Percentiles rank a stretch among this genome's conserved stretches.
Evolutionary conservation across 129 eudicot genomes (phyloP).

Genomic region (Dittrichia graveolens): DNA sequence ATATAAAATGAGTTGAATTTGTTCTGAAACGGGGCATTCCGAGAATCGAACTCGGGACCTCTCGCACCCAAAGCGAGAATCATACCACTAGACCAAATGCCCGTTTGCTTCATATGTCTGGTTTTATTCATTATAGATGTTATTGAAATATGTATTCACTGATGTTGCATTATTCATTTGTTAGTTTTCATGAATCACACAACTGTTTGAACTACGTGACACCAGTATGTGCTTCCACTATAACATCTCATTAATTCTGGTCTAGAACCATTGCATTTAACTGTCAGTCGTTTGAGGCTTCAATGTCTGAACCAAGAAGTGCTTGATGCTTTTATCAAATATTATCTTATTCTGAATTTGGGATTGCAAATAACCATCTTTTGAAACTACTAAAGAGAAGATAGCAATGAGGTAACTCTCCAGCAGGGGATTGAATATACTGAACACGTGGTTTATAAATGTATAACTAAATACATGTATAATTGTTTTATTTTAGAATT

Average conservation of each 20-base stretch:
- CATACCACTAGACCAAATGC: conserved; percentile 99
- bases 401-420: conserved; percentile 2
- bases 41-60: conserved; percentile 99
- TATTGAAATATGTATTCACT: background rate
- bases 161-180: background rate
- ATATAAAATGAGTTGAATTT: background rate
- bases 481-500: no score
- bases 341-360: background rate
- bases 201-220: background rate
- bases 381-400: background rate
- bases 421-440: background rate
- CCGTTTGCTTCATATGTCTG: conserved; percentile 30
- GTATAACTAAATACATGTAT: conserved; percentile 1
- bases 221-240: background rate
- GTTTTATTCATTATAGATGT: background rate
- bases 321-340: background rate
- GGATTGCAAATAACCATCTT: conserved; percentile 9
- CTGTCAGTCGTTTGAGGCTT: background rate
- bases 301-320: conserved; percentile 6
- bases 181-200: background rate
- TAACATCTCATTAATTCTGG: background rate
- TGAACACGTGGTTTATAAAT: background rate
- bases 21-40: conserved; percentile 52
- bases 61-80: conserved; percentile 99
- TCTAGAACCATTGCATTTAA: background rate